Base-by-base conservation (phyloP, 1,139 yeast species). In the Candida tropicalis region DNA sequence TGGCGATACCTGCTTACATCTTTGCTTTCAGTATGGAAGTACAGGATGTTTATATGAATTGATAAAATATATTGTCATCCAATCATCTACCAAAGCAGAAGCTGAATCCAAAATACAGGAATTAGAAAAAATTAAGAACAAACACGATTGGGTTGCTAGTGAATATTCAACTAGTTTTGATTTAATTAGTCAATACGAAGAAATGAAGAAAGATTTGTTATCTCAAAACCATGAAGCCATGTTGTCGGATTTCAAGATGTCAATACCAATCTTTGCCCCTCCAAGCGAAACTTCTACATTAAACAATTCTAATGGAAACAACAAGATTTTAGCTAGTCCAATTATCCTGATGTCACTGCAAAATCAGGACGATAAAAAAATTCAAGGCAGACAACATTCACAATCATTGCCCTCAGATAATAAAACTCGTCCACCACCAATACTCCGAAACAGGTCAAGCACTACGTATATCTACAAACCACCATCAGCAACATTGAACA, bases 1-100 rank as follows among this genome's bases (percentile, higher is more conserved):
- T 27, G 95, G 93, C 2, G 85, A 88, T 57, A 82, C 93, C 10
- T 82, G 95, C 5, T 64, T 91, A 24, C 98, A 91, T 60, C 64
- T 86, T 16, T 89, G 96, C 7, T 81, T 90, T 54, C 88, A 88
- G 48, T 82, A 77, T 56, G 96, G 95, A 4, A 79, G 81, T 49
- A 58, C 79, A 20, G 79, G 79, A 39, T 85, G 95, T 46, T 66
- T 87, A 42, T 76, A 81, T 46, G 71, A 82, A 18, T 64, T 91
- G 28, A 60, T 87, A 1, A 73, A 70, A 33, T 73, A 51, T 41
- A 51, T 70, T 17, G 44, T 56, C 15, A 38, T 47, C 1, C 38
- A 48, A 10, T 41, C 50, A 9, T 51, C 44, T 20, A 57, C 49
- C 35, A 49, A 49, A 15, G 53, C 79, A 32, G 66, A 73, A 24